Evolutionary conservation across 495 filamentous ascomycete species (phyloP).

Genomic region (Elaphomyces granulatus): DNA sequence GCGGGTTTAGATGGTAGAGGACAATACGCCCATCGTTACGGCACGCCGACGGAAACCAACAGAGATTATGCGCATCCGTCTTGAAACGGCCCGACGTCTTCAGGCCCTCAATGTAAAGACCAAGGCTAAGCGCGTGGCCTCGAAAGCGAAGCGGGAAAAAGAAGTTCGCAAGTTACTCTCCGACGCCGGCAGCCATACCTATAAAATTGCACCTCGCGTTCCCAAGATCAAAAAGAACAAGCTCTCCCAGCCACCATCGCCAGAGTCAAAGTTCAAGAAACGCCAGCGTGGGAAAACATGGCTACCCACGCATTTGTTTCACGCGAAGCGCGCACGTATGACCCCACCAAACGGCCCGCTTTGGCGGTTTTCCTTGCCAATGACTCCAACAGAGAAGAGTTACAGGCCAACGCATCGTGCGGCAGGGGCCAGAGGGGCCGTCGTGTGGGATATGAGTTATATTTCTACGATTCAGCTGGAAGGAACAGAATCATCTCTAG

Average conservation of each 20-base stretch:
- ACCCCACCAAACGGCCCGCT: constrained; percentile 59
- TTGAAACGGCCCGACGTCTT: constrained; percentile 65
- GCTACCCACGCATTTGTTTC: constrained; percentile 90
- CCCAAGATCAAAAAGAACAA: constrained; percentile 59
- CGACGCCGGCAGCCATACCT: constrained; percentile 21
- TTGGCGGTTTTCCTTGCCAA: constrained; percentile 78
- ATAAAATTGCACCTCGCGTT: constrained; percentile 32
- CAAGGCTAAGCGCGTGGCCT: constrained; percentile 32
- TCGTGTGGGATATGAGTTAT: constrained; percentile 93
- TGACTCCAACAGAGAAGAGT: constrained; percentile 75
- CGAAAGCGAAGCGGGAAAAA: constrained; percentile 22
- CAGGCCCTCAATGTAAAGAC: constrained; percentile 44
- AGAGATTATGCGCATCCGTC: constrained; percentile 57
- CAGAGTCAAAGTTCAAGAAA: constrained; percentile 63
- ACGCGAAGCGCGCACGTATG: constrained; percentile 86
- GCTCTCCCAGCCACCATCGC: constrained; percentile 49
- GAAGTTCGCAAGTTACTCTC: constrained; percentile 18
- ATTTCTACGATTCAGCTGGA: constrained; percentile 73
- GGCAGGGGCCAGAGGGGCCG: constrained; percentile 46
- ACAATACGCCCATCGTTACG: constrained; percentile 79
- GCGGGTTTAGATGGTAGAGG: constrained; percentile 51
- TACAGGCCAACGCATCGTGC: constrained; percentile 81
- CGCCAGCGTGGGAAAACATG: constrained; percentile 81
- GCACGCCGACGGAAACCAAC: constrained; percentile 55
- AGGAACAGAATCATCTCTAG: constrained; percentile 47